Evolutionary conservation across 2,329 filamentous ascomycete genomes (phyloP), one percentile per base, ranked within the genome.

Genomic region (Arthrobotrys entomopaga): DNA sequence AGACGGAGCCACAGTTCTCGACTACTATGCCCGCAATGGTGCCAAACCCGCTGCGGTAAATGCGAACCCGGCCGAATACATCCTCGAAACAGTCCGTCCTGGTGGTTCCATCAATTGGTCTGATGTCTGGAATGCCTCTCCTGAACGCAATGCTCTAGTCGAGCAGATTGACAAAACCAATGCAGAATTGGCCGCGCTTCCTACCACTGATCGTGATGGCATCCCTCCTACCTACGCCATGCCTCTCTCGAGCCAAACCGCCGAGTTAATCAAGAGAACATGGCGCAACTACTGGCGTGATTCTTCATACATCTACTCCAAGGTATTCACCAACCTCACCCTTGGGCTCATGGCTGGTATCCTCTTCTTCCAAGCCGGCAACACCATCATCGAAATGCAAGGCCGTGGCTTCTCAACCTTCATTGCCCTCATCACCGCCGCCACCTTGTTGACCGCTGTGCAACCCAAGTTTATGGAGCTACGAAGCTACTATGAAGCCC

Each of bases 391-490:
- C 13, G 89, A 90, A 78, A 88, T 93, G 85, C 90, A 93, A 79
- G 88, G 91, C 81, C 86, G 90, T 77, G 89, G 93, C 86, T 93
- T 94, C 84, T 90, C 90, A 0, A 81, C 83, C 60, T 91, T 91
- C 81, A 78, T 91, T 20, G 86, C 89, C 74, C 84, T 90, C 58
- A 81, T 90, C 7, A 84, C 92, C 60, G 89, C 90, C 0, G 88
- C 90, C 0, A 89, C 89, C 22, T 84, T 93, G 58, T 86, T 93
- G 79, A 93, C 93, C 80, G 86, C 84, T 11, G 86, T 92, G 1
- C 86, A 93, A 0, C 89, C 91, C n/a, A 92, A 91, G 77, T 93
- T 93, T 84, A 91, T 89, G 81, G 83, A 85, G 77, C 91, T 91
- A 80, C 87, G 90, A 80, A 85, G 85, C 0, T 83, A 93, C 1